These are phyloP conservation scores for Lasiodiplodia hormozganensis DNA, from an alignment of 2,329 filamentous ascomycete species.

Conservation along the genomic window DNA sequence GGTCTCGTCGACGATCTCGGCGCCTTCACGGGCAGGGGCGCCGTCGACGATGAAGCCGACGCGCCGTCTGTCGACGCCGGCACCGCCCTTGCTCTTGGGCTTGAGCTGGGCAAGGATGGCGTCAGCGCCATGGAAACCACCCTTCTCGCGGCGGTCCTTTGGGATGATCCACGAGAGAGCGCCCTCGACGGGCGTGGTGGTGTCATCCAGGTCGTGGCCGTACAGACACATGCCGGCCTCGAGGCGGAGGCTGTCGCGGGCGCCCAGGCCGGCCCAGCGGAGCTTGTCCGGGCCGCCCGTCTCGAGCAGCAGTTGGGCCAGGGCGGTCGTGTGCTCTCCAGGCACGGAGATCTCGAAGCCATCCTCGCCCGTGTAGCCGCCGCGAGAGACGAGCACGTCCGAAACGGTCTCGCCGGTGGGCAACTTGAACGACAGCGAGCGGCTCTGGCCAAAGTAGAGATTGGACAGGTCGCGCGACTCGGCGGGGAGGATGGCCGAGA, in stretches of 20 bases:
- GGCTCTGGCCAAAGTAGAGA: conserved; percentile 83
- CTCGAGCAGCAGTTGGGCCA: conserved; percentile 74
- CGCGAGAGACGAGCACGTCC: conserved; percentile 77
- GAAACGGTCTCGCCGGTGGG: conserved; percentile 59
- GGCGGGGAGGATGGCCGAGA: conserved; percentile 68
- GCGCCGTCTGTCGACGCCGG: conserved; percentile 73
- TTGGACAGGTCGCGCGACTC: conserved; percentile 61
- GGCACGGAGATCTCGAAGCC: conserved; percentile 95
- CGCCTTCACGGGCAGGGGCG: conserved; percentile 88
- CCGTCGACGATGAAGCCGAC: conserved; percentile 85
- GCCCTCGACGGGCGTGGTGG: conserved; percentile 71
- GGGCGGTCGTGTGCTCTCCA: conserved; percentile 66
- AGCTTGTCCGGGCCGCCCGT: conserved; percentile 66
- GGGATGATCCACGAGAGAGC: conserved; percentile 82
- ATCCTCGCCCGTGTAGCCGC: conserved; percentile 96
- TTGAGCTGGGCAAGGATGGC: conserved; percentile 79
- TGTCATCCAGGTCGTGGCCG: conserved; percentile 92
- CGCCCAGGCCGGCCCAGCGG: conserved; percentile 85
- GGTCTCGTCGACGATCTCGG: conserved; percentile 70
- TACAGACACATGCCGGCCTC: conserved; percentile 99
- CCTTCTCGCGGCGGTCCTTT: conserved; percentile 72
- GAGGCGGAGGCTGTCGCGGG: conserved; percentile 88
- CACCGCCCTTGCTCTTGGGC: conserved; percentile 73
- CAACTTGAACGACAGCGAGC: conserved; percentile 68
- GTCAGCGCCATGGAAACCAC: conserved; percentile 85